Evolutionary conservation across 768 basidiomycete species (phyloP).

Genomic region (Mycena leptocephala): DNA sequence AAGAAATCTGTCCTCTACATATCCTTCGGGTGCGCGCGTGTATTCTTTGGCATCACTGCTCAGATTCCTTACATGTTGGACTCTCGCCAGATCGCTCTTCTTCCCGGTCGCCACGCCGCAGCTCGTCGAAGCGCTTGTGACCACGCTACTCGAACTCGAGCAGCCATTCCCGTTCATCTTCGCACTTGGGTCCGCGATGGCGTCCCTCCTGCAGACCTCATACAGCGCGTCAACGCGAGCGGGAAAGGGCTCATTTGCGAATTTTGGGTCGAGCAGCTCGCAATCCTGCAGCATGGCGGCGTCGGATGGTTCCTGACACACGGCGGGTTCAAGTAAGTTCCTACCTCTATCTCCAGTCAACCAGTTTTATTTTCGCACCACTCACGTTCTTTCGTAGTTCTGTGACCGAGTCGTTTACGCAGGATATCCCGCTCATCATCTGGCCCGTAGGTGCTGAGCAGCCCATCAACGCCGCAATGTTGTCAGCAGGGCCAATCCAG

Average conservation of each 20-base stretch:
- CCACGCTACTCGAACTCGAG: conserved; percentile 1
- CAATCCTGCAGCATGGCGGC: no score
- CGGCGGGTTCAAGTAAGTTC: conserved; percentile 11
- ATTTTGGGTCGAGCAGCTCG: conserved; percentile 14
- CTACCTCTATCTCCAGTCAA: no score
- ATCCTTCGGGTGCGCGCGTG: conserved; percentile 22
- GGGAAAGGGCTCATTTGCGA: conserved; percentile 17
- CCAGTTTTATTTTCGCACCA: not conserved
- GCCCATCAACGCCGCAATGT: conserved; percentile 13
- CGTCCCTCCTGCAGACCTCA: conserved; percentile 1
- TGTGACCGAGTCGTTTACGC: conserved; percentile 1
- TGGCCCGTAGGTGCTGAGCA: conserved; percentile 24
- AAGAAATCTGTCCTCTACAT: conserved; percentile 21
- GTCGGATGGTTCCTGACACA: no score
- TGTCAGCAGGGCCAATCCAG: conserved; percentile 19
- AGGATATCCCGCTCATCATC: conserved; percentile 25
- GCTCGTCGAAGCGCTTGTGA: conserved; percentile 14
- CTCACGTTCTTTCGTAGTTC: not conserved
- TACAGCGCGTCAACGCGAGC: conserved; percentile 17
- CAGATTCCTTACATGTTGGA: not conserved
- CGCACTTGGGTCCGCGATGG: not conserved
- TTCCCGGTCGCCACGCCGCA: conserved; percentile 12
- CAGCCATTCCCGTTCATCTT: conserved; percentile 21
- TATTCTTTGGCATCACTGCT: not conserved
- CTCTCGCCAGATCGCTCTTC: not conserved